These are phyloP conservation scores for Pseudomonodictys pantanalensis DNA, from an alignment of 495 filamentous ascomycete species.

Conservation along the genomic window DNA sequence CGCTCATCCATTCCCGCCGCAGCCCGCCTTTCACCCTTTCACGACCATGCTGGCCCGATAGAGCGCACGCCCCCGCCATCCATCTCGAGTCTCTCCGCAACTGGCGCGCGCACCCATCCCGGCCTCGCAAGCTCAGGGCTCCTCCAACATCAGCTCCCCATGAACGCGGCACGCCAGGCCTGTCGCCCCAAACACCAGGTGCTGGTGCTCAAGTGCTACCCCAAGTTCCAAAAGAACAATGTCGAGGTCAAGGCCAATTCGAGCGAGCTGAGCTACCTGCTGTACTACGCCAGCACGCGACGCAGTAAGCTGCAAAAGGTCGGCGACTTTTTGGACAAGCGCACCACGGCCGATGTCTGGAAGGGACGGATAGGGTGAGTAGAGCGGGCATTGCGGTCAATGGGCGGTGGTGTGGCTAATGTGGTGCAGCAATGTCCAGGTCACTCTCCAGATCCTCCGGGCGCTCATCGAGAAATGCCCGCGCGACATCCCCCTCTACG, in stretches of 20 bases:
- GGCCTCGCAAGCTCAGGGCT: neutral
- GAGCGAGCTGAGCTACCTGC: constrained; percentile 89
- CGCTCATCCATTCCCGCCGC: no score
- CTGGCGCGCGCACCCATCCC: no score
- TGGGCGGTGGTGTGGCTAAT: neutral
- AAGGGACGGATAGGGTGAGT: constrained; percentile 75
- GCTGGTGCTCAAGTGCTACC: constrained; percentile 89
- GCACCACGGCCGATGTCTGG: constrained; percentile 82
- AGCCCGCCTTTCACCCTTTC: no score
- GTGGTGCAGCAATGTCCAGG: constrained; percentile 74
- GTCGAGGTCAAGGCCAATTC: constrained; percentile 89
- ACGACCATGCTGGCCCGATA: neutral
- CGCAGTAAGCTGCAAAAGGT: constrained; percentile 93
- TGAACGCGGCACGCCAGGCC: constrained; percentile 61
- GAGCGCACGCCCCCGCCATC: no score
- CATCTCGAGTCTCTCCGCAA: no score
- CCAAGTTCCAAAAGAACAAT: constrained; percentile 80
- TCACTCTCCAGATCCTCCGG: constrained; percentile 82
- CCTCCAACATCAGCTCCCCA: constrained; percentile 30
- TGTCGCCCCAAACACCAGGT: constrained; percentile 90
- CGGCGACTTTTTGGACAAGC: constrained; percentile 84
- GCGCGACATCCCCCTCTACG: constrained; percentile 84
- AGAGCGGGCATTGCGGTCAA: neutral
- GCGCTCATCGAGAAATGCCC: constrained; percentile 89
- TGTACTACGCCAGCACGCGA: constrained; percentile 91